phyloP scores from a whole-genome alignment of 176 grass and related monocot genomes.

The Aechmea fasciata region DNA sequence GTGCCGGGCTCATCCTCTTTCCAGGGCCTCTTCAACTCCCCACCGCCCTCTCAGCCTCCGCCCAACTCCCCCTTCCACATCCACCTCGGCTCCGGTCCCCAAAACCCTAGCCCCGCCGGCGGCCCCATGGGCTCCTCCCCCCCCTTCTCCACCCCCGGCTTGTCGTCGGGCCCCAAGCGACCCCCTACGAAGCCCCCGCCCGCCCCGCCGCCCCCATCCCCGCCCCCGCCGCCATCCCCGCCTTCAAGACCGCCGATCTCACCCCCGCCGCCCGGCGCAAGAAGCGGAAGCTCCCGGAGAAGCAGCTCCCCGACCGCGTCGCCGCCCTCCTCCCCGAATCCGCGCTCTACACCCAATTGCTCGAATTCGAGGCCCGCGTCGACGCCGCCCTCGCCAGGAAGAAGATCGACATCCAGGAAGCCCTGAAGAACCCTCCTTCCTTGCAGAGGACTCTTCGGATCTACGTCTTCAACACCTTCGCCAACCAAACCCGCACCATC shows the following conservation, averaged over 20 bases:
- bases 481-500: conserved; percentile 63
- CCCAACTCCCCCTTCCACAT: conserved; percentile 76
- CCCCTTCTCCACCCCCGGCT: conserved; percentile 18
- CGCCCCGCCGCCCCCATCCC: conserved; percentile 26
- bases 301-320: conserved; percentile 89
- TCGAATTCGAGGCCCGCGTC: conserved; percentile 81
- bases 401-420: conserved; percentile 91
- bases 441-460: conserved; percentile 87
- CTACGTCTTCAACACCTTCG: conserved; percentile 91
- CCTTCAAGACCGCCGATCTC: conserved; percentile 41
- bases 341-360: conserved; percentile 87
- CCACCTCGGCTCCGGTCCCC: conserved; percentile 40
- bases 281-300: conserved; percentile 90
- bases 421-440: conserved; percentile 67
- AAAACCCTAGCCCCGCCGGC: conserved; percentile 20
- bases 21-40: conserved; percentile 57
- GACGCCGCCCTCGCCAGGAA: conserved; percentile 73
- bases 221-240: conserved; percentile 17
- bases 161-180: conserved; percentile 29
- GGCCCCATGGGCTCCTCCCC: conserved; percentile 27
- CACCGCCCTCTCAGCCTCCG: conserved; percentile 33
- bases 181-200: conserved; percentile 62
- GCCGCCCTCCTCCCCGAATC: conserved; percentile 76
- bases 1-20: conserved; percentile 30
- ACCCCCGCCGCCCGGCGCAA: conserved; percentile 66